These are phyloP conservation scores for Besnoitia besnoiti DNA, from an alignment of 169 alveolate species.

Conservation along the genomic window DNA sequence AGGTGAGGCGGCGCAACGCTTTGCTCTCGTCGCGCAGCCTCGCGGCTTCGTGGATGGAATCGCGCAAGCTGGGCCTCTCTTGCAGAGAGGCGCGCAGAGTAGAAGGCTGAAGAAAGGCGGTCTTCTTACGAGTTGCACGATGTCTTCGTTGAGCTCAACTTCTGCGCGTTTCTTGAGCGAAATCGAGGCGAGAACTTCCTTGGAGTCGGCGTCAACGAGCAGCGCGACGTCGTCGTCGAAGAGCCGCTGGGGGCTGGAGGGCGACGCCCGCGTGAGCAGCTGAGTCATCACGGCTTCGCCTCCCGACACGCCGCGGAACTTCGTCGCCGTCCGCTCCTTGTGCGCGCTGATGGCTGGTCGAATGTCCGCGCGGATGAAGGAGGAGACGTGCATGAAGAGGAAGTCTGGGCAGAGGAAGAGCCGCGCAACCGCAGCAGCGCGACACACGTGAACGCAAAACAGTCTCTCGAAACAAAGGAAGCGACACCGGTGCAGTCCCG, in stretches of 20 bases:
- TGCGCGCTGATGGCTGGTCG: background rate
- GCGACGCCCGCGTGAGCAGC: constrained; percentile 19
- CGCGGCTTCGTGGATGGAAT: too few relatives aligned
- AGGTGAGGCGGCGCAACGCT: too few relatives aligned
- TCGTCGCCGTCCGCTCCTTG: background rate
- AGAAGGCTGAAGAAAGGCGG: too few relatives aligned
- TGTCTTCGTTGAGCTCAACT: constrained; percentile 23
- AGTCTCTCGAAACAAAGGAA: background rate
- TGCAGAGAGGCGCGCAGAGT: too few relatives aligned
- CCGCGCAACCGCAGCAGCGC: background rate
- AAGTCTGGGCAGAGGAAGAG: constrained; percentile 14
- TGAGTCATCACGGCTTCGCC: constrained; percentile 34
- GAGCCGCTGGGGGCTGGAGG: background rate
- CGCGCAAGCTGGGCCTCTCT: too few relatives aligned
- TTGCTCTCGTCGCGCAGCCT: too few relatives aligned
- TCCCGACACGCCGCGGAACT: constrained; percentile 5
- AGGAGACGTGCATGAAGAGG: constrained; percentile 7
- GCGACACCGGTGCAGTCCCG: background rate
- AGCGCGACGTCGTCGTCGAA: constrained; percentile 12
- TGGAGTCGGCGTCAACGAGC: background rate
- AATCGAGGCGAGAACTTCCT: background rate
- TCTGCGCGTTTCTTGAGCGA: background rate
- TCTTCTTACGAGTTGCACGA: too few relatives aligned
- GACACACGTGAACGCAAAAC: background rate
- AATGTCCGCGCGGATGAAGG: constrained; percentile 1